Conservation (phyloP, 768 basidiomycete species). For the Xanthoconium purpureum region DNA sequence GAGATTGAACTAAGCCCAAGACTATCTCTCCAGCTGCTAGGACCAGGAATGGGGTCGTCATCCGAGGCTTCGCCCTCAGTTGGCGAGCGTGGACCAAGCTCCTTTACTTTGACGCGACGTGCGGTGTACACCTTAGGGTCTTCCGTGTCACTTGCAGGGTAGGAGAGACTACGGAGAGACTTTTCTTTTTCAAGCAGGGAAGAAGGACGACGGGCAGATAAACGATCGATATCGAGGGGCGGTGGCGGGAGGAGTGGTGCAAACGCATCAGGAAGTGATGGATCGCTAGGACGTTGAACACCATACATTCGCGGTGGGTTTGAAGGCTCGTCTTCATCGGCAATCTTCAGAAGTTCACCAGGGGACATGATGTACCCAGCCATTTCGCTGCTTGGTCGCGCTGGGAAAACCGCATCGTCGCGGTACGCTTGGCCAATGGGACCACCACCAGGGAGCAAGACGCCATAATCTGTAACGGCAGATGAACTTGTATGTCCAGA, state of each 20-base stretch:
- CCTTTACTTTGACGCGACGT: conserved; percentile 40
- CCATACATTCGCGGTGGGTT: conserved; percentile 31
- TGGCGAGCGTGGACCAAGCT: conserved; percentile 27
- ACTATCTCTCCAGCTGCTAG: conserved; percentile 31
- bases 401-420: conserved; percentile 21
- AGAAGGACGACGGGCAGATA: conserved; percentile 25
- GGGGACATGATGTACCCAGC: conserved; percentile 37
- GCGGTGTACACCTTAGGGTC: conserved; percentile 34
- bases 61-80: conserved; percentile 22
- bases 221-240: conserved; percentile 33
- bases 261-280: conserved; percentile 26
- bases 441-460: conserved; percentile 31
- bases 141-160: conserved; percentile 33
- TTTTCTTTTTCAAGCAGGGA: conserved; percentile 33
- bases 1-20: conserved; percentile 51
- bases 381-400: conserved; percentile 32
- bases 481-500: conserved; percentile 43
- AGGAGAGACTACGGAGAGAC: conserved; percentile 31
- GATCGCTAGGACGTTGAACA: conserved; percentile 20
- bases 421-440: conserved; percentile 33
- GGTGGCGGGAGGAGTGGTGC: conserved; percentile 40
- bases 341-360: conserved; percentile 34
- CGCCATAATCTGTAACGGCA: conserved; percentile 34
- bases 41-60: conserved; percentile 23
- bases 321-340: conserved; percentile 30